Conservation (phyloP, 1,139 yeast species). For the Diutina ranongensis region DNA sequence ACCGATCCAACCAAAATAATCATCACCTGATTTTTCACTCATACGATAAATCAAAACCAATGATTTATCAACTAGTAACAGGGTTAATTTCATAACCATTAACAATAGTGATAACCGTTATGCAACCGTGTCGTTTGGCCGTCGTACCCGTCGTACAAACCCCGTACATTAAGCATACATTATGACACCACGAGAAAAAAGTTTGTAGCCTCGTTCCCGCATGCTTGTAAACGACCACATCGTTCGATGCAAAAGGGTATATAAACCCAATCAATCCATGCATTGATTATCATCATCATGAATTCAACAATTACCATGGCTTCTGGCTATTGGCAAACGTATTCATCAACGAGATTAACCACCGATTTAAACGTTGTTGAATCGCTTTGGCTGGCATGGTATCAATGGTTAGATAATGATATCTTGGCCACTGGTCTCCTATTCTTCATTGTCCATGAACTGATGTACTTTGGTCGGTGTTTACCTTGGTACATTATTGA, state of each 20-base stretch:
- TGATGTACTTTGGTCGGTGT: constrained; percentile 75
- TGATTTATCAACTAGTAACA: too few species aligned
- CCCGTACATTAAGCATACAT: too few species aligned
- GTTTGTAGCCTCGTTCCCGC: too few species aligned
- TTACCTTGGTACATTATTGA: constrained; percentile 79
- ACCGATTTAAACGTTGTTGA: constrained; percentile 30
- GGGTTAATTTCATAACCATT: too few species aligned
- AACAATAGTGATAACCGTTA: too few species aligned
- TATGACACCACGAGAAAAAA: too few species aligned
- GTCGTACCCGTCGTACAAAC: too few species aligned
- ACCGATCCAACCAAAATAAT: too few species aligned
- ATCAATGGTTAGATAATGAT: constrained; percentile 63
- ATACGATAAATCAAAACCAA: too few species aligned
- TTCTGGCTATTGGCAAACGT: neutral
- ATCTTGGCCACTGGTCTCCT: constrained; percentile 73
- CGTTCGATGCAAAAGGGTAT: neutral
- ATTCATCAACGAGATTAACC: neutral
- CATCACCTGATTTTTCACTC: too few species aligned
- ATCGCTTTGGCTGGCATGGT: constrained; percentile 70
- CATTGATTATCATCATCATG: neutral
- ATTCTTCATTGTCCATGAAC: constrained; percentile 64
- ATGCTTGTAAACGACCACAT: neutral
- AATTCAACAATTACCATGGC: neutral
- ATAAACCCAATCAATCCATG: neutral
- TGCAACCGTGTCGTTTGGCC: too few species aligned